Evolutionary conservation across 2,329 filamentous ascomycete genomes (phyloP), one percentile per base, ranked within the genome.

Genomic region (Metarhizium album): DNA sequence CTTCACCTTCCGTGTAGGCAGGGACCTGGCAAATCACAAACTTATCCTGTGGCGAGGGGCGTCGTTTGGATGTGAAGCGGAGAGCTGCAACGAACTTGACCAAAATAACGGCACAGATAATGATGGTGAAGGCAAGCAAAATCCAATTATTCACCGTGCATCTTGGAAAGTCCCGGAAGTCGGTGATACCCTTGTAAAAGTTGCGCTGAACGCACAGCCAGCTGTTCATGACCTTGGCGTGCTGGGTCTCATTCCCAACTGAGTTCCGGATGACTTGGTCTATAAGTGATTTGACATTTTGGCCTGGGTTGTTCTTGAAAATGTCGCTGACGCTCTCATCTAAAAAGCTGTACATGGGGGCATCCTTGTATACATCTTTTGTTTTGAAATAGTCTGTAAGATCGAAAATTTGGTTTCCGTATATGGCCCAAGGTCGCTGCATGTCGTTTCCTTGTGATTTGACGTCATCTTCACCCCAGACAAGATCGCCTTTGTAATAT

Each of bases 21-120:
- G 93, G 93, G 31, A 98, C 90, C 67, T 96, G 90, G 69, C 93
- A 97, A 58, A 98, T 97, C 60, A 98, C 90, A 61, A 98, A 98
- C 66, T 97, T 98, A 69, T 98, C 93, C 67, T 97, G 93, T 37
- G 90, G 86, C 5, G 86, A 79, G 2, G 93, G 93, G 18, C 88
- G 84, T 53, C 87, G 82, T 72, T 96, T 96, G 4, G 90, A 90
- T 45, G 91, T 90, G 54, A 98, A 87, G 62, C 96, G 93, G 42
- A 98, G 76, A 13, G 93, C 93, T 48, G 93, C 83, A 62, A 98
- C 67, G 71, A 98, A 98, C 69, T 97, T 98, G 70, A 87, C 71
- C 47, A 83, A 63, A 56, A 97, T 90, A 54, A 96, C 87, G 1
- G 77, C 54, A 63, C 86, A 89, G 49, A 98, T 74, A 13, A 97